A percentile compares a stretch with the other conserved stretches of the same genome.
Conservation (phyloP, 768 basidiomycete genomes). For the Sporobolomyces pararoseus region DNA sequence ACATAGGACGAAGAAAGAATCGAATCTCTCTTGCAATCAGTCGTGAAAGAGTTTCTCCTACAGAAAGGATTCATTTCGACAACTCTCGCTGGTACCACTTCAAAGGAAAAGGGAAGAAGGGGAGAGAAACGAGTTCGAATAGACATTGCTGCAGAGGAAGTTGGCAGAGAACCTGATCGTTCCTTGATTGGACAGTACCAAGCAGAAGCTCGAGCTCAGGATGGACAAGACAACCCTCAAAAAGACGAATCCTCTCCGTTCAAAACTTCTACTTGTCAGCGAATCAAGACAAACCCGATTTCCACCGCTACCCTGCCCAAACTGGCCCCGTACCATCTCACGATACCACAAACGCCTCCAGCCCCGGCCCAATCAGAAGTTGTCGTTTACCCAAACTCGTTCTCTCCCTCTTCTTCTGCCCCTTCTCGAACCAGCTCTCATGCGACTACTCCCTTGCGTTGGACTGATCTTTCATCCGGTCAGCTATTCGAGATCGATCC, state of each 20-base stretch:
- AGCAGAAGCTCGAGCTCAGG: too few species aligned
- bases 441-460: constrained; percentile 44
- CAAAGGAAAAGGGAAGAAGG: not conserved
- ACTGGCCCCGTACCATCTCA: too few species aligned
- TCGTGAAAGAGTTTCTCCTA: constrained; percentile 27
- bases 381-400: too few species aligned
- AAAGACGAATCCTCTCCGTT: not conserved
- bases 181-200: too few species aligned
- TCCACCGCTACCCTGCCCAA: too few species aligned
- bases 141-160: not conserved
- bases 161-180: too few species aligned
- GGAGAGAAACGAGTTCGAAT: not conserved
- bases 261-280: too few species aligned
- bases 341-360: too few species aligned
- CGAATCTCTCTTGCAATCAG: constrained; percentile 3
- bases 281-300: too few species aligned
- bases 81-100: not conserved
- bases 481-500: constrained; percentile 61
- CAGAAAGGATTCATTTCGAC: constrained; percentile 64
- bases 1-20: constrained; percentile 30
- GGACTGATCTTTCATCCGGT: constrained; percentile 65
- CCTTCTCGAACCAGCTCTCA: not conserved
- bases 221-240: too few species aligned
- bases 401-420: not conserved
- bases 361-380: too few species aligned